A percentile compares a stretch with the other conserved stretches of the same genome.
These are phyloP conservation scores for Quercus variabilis DNA, from an alignment of 306 rosid species.

Conservation along the genomic window DNA sequence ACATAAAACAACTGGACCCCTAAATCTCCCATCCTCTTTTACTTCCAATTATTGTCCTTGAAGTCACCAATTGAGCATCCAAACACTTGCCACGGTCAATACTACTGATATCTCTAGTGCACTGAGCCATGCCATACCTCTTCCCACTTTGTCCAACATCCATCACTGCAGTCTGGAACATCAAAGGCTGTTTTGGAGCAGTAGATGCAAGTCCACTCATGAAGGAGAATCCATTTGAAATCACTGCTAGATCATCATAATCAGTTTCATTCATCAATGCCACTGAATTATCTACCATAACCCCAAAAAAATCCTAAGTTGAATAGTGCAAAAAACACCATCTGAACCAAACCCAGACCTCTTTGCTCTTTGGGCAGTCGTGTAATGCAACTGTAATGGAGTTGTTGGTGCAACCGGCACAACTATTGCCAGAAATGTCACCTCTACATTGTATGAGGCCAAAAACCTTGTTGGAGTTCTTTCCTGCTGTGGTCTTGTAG, in stretches of 20 bases:
- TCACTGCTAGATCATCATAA: constrained; percentile 40
- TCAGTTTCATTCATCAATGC: constrained; percentile 42
- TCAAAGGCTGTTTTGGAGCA: constrained; percentile 25
- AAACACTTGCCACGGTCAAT: constrained; percentile 41
- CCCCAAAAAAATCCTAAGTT: constrained; percentile 34
- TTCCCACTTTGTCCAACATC: constrained; percentile 37
- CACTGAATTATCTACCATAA: constrained; percentile 26
- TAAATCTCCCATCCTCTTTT: constrained; percentile 56
- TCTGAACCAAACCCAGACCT: constrained; percentile 39
- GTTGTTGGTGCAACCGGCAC: constrained; percentile 35
- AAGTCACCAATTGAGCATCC: constrained; percentile 34
- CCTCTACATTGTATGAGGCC: constrained; percentile 54
- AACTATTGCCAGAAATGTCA: constrained; percentile 35
- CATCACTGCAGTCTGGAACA: constrained; percentile 33
- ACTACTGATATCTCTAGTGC: constrained; percentile 49
- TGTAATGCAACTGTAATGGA: constrained; percentile 25
- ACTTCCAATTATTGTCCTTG: constrained; percentile 38
- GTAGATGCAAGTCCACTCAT: constrained; percentile 32
- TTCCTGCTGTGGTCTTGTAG: constrained; percentile 30
- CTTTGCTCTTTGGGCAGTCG: constrained; percentile 36
- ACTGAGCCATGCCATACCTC: constrained; percentile 68
- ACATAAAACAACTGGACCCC: constrained; percentile 56
- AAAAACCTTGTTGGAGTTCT: constrained; percentile 30
- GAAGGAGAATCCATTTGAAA: constrained; percentile 38
- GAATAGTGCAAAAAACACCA: constrained; percentile 59